Base-by-base conservation (phyloP, 1,284 basidiomycete species). In the Cryptococcus deneoformans region DNA sequence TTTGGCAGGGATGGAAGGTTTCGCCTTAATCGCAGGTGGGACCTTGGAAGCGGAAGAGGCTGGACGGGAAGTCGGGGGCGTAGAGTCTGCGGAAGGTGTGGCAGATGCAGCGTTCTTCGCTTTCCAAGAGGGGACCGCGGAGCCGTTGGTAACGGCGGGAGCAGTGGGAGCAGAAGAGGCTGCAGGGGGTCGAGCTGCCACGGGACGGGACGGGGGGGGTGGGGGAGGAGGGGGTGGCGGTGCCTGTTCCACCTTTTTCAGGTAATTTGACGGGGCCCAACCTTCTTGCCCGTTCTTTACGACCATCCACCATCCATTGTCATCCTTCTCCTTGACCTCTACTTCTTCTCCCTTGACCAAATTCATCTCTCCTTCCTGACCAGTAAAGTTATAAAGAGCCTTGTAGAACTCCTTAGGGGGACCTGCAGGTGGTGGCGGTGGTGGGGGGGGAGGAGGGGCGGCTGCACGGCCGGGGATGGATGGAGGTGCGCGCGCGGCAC, bases 251-350 rank as follows among this genome's bases (percentile, higher is more conserved):
- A 61, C 46, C 12, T 56, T 38, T 57, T 56, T 55, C 39, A 59
- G 38, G 39, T 97, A 97, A 76, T 97, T 96, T 63, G 88, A 87
- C 2, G 95, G 95, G 14, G 93, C 90, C 94, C 94, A 99, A 12
- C 92, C 95, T 75, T 98, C 92, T 24, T 80, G 78, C 0, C 84
- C 85, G 56, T 83, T 84, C 79, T 91, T 94, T 81, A 89, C 91
- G 52, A 98, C 88, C 46, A 98, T 82, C 93, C 95, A 98, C 95
- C 95, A 99, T 1, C 83, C 92, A 69, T 93, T 92, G 59, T 91
- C 85, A 64, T 96, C 92, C 80, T 97, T 93, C 80, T 96, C 88
- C 53, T 94, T 82, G 11, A 99, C 82, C 76, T 98, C 93, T 1
- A 98, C 89, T 3, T 90, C 61, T 59, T 98, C 95, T 68, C 92